Evolutionary conservation across 495 filamentous ascomycete species (phyloP), one percentile per base, ranked within the genome.

Genomic region (Penicillium argentinense): DNA sequence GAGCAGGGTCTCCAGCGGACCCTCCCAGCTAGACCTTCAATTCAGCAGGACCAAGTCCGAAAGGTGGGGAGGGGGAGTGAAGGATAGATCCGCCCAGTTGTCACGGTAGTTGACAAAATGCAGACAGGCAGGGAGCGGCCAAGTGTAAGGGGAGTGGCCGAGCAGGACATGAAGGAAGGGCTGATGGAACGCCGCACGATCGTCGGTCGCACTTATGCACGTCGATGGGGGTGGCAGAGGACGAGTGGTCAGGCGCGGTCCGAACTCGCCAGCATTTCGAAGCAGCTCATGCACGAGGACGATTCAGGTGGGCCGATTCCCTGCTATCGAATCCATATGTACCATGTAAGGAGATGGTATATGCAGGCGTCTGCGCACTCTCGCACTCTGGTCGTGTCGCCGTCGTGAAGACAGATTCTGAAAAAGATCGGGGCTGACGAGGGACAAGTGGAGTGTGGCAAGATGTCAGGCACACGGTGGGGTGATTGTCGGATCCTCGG

Each of bases 141-240:
- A 57, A 47, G 49, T 52, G 46, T 47, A 54, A 36, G 17, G 22
- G 39, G 43, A 37, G 9, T 21, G 30, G 18, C 22, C 39, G 42
- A 11, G 32, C 24, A 49, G 25, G 30, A 19, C 21, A 38, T 24
- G 26, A 33, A 11, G 28, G 12, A n/a, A 38, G 5, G 16, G 28
- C 30, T 33, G 33, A 49, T 43, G 42, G 42, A 46, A 52, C 49
- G 47, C 16, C 48, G 53, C 47, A 49, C 49, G 66, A 67, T 68
- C 62, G 56, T 56, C 68, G 64, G 62, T 59, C 62, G 56, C 61
- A 62, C 67, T 68, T 63, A 68, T 72, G 66, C 66, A 67, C 44
- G 60, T 48, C 56, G 60, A 64, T 44, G 65, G 63, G 55, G 65
- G 57, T 54, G 39, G 48, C 37, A 25, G 41, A 40, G 44, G 36